A percentile compares a stretch with the other conserved stretches of the same genome.
Conservation (phyloP, 2,329 filamentous ascomycete genomes). For the Penicillium sp. region DNA sequence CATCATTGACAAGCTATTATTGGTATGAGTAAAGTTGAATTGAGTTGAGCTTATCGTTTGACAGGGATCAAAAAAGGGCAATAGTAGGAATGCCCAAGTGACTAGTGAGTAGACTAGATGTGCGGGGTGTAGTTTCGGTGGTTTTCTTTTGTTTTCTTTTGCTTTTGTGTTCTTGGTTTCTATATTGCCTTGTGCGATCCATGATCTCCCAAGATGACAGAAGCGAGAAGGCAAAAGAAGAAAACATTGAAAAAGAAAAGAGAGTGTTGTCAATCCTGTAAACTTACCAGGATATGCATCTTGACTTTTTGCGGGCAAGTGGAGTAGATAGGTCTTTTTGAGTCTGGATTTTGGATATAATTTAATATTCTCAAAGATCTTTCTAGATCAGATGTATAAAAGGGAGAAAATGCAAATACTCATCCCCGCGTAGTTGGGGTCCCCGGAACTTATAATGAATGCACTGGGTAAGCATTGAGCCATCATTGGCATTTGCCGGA, state of each 20-base stretch:
- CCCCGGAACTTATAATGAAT: constrained; percentile 21
- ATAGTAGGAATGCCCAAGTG: background rate
- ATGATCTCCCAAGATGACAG: background rate
- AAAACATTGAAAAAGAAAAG: background rate
- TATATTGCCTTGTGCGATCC: background rate
- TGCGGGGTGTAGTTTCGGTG: background rate
- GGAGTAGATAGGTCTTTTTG: background rate
- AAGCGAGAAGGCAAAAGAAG: constrained; percentile 3
- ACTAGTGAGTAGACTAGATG: background rate
- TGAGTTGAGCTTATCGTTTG: background rate
- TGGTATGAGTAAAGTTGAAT: background rate
- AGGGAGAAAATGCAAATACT: background rate
- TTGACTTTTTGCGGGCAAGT: background rate
- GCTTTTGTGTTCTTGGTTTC: background rate
- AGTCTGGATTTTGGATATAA: background rate
- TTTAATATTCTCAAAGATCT: background rate
- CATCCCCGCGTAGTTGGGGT: constrained; percentile 1
- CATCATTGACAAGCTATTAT: constrained; percentile 60
- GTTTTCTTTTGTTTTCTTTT: background rate
- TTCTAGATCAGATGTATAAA: background rate
- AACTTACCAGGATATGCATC: constrained; percentile 51
- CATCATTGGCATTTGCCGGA: constrained; percentile 12
- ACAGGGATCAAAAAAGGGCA: background rate
- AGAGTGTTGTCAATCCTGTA: background rate
- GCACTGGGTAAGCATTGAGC: constrained; percentile 21